Evolutionary conservation across 441 rosid genomes (phyloP), one percentile per base, ranked within the genome.

Genomic region (Aquilaria agallochum): DNA sequence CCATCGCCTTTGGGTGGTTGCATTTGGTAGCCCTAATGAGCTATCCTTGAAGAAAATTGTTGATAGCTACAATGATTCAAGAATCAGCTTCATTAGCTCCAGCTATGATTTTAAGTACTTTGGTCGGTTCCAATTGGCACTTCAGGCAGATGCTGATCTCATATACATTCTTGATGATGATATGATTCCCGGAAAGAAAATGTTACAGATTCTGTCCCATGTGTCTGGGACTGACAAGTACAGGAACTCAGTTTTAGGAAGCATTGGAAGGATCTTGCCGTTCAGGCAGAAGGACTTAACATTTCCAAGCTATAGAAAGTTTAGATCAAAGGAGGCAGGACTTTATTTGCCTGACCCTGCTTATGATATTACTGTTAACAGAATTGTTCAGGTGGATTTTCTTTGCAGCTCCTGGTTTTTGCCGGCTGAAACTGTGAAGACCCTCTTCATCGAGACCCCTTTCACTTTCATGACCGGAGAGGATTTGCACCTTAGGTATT

Each of bases 321-420:
- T 87, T 63, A 68, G 92, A 62, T 89, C 99, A 0, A 94, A 86
- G 68, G 99, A 94, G 70, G 99, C 99, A 0, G 99, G 99, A 11
- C 82, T 94, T 14, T 94, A 94, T 56, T 65, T 94, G 78, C 99
- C 99, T 56, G 97, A 94, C 71, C 99, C 99, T 46, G 99, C 99
- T 56, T 94, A 94, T 65, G 94, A 87, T 49, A 86, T 94, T 31
- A 87, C 91, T 8, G 70, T 87, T 15, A 80, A 89, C 56, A 81
- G 76, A 64, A 83, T 89, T 58, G 90, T 94, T 64, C 96, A 86
- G 80, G 99, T 94, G n/a, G 99, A 94, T 78, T 94, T 94, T 68
- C 85, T 94, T 49, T 94, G 97, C 0, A 94, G 99, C 70, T 94
- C 99, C 0, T 94, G 99, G 99, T 94, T 94, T 71, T 60, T 94